Evolutionary conservation across 768 basidiomycete genomes (phyloP).

Genomic region (Pulveroboletus sp.): DNA sequence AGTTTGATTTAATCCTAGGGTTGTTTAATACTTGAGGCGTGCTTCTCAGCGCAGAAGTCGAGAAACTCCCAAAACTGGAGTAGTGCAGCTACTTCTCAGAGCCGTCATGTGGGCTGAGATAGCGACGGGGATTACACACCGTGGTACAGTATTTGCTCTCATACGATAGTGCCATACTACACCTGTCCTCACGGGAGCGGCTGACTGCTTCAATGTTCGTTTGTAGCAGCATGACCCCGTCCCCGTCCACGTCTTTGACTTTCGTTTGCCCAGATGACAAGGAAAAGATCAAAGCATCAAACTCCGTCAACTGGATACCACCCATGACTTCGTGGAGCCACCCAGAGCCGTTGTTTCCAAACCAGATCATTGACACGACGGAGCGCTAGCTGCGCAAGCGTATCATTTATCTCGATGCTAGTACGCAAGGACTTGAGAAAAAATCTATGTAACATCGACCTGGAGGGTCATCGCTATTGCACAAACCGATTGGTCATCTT

Average conservation of each 20-base stretch:
- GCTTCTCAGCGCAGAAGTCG: neutral
- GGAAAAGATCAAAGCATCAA: no score
- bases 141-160: no score
- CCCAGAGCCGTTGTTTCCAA: neutral
- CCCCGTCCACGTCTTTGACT: no score
- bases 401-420: neutral
- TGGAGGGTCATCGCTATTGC: neutral
- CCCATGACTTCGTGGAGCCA: no score
- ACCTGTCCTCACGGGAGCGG: no score
- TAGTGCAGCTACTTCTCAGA: neutral
- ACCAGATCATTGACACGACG: neutral
- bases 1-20: neutral
- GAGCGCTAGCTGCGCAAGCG: neutral
- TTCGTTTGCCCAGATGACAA: no score
- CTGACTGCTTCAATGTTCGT: no score
- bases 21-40: neutral
- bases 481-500: neutral
- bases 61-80: neutral
- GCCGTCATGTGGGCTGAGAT: neutral
- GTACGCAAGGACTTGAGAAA: neutral
- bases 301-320: no score
- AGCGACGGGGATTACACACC: neutral
- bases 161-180: no score
- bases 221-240: no score
- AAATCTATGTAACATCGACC: no score